These are phyloP conservation scores for Epithemia pelagica DNA, from an alignment of 108 stramenopile genomes.

Conservation along the genomic window DNA sequence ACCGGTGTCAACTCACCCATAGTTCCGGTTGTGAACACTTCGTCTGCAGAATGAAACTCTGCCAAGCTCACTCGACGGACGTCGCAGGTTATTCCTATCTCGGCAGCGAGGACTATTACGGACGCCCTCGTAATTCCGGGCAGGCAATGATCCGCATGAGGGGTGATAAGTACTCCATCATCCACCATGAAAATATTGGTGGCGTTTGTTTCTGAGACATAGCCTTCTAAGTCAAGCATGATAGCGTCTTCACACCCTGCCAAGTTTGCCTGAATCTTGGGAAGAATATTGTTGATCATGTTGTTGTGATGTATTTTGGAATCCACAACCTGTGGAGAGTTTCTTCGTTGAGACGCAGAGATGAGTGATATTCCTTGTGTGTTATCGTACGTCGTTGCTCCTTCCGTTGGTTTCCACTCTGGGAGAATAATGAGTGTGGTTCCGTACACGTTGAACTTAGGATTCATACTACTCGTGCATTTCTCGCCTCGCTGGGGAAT, in stretches of 20 bases:
- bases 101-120: constrained; percentile 55
- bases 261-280: constrained; percentile 91
- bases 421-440: constrained; percentile 80
- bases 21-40: constrained; percentile 90
- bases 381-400: constrained; percentile 87
- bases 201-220: constrained; percentile 88
- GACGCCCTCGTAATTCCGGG: constrained; percentile 85
- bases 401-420: constrained; percentile 89
- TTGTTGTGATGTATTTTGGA: constrained; percentile 89
- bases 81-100: constrained; percentile 57
- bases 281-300: constrained; percentile 88
- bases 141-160: constrained; percentile 79
- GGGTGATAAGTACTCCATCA: constrained; percentile 71
- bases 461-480: constrained; percentile 86
- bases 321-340: constrained; percentile 73
- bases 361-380: constrained; percentile 74
- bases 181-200: constrained; percentile 91
- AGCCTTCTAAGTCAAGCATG: constrained; percentile 90
- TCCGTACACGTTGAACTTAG: constrained; percentile 88
- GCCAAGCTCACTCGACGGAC: constrained; percentile 68
- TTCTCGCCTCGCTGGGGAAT: constrained; percentile 80
- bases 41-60: constrained; percentile 85
- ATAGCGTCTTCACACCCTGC: constrained; percentile 86
- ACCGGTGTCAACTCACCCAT: constrained; percentile 93
- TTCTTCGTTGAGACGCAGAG: constrained; percentile 68